Base-by-base conservation (phyloP, 2,329 filamentous ascomycete species). In the Emydomyces testavorans region DNA sequence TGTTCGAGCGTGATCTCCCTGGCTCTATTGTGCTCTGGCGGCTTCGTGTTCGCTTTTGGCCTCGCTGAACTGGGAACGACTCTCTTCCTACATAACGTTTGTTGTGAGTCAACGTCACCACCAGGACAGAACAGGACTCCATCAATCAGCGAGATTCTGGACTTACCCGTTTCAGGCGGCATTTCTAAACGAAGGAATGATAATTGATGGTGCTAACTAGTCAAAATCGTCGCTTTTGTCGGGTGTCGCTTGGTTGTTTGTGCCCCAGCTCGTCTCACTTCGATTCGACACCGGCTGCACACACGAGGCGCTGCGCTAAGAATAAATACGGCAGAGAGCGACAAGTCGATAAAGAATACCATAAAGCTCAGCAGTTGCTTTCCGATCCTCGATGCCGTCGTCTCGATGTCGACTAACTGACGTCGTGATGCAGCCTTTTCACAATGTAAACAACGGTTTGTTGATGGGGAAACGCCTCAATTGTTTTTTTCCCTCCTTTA, bases 1-100 rank as follows among this genome's bases (percentile, higher is more conserved):
- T 66, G 53, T 66, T 65, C 6, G 67, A 69, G 13, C 66, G 65
- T 35, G 65, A 62, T 48, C 65, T 60, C 54, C 64, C 57, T 36
- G 65, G 64, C 50, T 69, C 66, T 21, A 63, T 62, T 21, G 65
- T 67, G 16, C 63, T 65, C 20, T 65, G 65, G 20, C 66, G 65
- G 52, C 64, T 68, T 46, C 60, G 62, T 20, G 64, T 57, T 36
- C 59, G 62, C 50, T 66, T 58, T 39, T 66, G 63, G 29, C 63
- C 62, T 37, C 59, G 57, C 53, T 68, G 65, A 39, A 64, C 65
- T 34, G 64, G 61, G 48, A 57, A 31, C 24, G 38, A 35, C 36
- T 51, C 46, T 47, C 29, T 41, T 43, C 46, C 46, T 48, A 28
- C 21, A 47, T 46, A n/a, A 18, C 10, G 7, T 15, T 32, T 26